phyloP scores from a whole-genome alignment of 345 rosid species.

The Jatropha curcas region DNA sequence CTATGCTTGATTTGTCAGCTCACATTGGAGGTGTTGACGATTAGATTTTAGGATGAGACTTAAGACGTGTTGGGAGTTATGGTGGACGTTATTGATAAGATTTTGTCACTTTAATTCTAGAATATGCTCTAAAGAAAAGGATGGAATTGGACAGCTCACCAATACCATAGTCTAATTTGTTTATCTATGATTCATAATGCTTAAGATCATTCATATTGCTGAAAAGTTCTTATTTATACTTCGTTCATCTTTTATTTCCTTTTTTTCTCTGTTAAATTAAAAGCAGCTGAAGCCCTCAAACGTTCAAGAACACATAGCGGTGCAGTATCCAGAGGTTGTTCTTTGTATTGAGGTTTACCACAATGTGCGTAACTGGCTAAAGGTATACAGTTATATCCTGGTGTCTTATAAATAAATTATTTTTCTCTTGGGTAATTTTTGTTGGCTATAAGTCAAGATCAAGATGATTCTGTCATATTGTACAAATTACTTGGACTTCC shows the following conservation, averaged over 20 bases:
- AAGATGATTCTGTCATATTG: neutral
- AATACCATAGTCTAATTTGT: neutral
- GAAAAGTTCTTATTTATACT: neutral
- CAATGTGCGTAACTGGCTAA: slow-evolving; percentile 34
- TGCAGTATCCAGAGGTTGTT: slow-evolving; percentile 58
- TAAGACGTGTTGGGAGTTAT: neutral
- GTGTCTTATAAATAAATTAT: neutral
- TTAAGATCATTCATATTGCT: neutral
- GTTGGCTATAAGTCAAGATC: neutral
- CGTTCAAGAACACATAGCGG: slow-evolving; percentile 36
- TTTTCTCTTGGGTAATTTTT: neutral
- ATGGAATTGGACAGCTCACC: neutral
- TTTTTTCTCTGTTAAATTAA: slow-evolving; percentile 14
- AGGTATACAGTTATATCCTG: slow-evolving; percentile 41
- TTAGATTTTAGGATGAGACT: neutral
- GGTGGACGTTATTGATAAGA: neutral
- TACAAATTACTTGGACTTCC: neutral
- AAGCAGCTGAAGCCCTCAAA: slow-evolving; percentile 47
- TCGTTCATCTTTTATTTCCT: too few species aligned
- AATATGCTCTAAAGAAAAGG: neutral
- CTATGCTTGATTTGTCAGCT: neutral
- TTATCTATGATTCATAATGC: too few species aligned
- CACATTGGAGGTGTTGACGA: neutral
- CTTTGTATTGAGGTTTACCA: slow-evolving; percentile 75
- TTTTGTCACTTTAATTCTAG: neutral